Evolutionary conservation across 345 rosid genomes (phyloP).

Genomic region (Raphanus sativus): DNA sequence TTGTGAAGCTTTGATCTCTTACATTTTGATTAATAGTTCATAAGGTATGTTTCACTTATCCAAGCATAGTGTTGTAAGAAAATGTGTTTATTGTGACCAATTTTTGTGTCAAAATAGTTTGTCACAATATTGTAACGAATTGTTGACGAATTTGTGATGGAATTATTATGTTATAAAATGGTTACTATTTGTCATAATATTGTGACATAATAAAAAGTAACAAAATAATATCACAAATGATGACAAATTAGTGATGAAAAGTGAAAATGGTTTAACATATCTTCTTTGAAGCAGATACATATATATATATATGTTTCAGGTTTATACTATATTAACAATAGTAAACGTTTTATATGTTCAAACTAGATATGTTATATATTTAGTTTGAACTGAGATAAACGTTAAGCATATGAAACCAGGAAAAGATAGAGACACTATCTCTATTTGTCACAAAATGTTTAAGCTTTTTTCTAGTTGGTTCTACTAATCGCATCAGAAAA

Average conservation of each 20-base stretch:
- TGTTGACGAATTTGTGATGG: no score
- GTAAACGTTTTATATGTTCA: background rate
- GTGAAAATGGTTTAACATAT: background rate
- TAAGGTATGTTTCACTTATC: background rate
- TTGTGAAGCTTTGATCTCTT: background rate
- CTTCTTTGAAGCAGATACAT: background rate
- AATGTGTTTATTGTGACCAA: no score
- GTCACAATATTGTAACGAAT: no score
- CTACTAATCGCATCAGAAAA: slow-evolving; percentile 2
- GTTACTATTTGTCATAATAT: no score
- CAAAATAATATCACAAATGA: no score
- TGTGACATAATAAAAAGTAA: no score
- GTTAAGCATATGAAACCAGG: background rate
- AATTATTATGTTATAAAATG: no score
- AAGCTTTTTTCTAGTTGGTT: slow-evolving; percentile 9
- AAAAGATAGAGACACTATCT: background rate
- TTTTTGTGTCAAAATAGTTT: no score
- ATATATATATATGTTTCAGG: background rate
- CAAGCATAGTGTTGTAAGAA: background rate
- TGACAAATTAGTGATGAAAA: no score
- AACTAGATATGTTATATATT: background rate
- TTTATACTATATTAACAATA: background rate
- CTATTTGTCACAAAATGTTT: background rate
- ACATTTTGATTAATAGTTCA: background rate
- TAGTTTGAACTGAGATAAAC: background rate